A percentile compares a stretch with the other conserved stretches of the same genome.
Evolutionary conservation across 2,329 filamentous ascomycete species (phyloP).

Genomic region (Thielaviopsis euricoi): DNA sequence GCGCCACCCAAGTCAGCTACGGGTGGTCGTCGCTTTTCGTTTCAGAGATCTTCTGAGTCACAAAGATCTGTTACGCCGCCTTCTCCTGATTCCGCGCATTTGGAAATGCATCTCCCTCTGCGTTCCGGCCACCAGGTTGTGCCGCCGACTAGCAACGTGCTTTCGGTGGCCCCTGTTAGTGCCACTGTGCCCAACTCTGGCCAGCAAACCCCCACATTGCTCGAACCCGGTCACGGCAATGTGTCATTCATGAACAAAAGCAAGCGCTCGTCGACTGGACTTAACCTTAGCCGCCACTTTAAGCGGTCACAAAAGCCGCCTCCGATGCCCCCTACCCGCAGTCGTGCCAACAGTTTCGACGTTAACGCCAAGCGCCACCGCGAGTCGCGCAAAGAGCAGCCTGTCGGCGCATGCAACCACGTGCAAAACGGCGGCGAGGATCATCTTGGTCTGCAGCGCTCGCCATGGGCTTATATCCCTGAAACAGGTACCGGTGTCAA

Average conservation of each 20-base stretch:
- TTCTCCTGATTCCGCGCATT: slow-evolving; percentile 27
- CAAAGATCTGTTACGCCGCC: slow-evolving; percentile 34
- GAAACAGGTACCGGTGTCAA: slow-evolving; percentile 60
- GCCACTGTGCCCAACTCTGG: slow-evolving; percentile 23
- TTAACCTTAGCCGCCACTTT: slow-evolving; percentile 26
- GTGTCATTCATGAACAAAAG: slow-evolving; percentile 17
- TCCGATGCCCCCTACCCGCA: slow-evolving; percentile 15
- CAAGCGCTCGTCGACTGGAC: slow-evolving; percentile 32
- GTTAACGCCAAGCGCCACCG: slow-evolving; percentile 18
- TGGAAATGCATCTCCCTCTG: slow-evolving; percentile 24
- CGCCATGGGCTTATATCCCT: slow-evolving; percentile 45
- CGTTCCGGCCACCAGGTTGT: slow-evolving; percentile 12
- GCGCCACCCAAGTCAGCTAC: background rate
- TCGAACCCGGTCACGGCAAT: background rate
- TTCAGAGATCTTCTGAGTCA: slow-evolving; percentile 28
- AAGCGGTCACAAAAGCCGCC: background rate
- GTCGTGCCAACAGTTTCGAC: slow-evolving; percentile 35
- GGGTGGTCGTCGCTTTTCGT: slow-evolving; percentile 27
- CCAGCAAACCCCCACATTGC: slow-evolving; percentile 9
- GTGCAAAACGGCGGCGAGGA: background rate
- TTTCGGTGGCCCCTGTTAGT: slow-evolving; percentile 3
- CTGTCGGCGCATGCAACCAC: background rate
- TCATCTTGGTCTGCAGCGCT: slow-evolving; percentile 21
- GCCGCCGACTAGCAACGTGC: background rate
- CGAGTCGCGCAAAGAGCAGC: slow-evolving; percentile 12